These are phyloP conservation scores for Setaria viridis DNA, from an alignment of 202 grass and related monocot genomes.

Conservation along the genomic window DNA sequence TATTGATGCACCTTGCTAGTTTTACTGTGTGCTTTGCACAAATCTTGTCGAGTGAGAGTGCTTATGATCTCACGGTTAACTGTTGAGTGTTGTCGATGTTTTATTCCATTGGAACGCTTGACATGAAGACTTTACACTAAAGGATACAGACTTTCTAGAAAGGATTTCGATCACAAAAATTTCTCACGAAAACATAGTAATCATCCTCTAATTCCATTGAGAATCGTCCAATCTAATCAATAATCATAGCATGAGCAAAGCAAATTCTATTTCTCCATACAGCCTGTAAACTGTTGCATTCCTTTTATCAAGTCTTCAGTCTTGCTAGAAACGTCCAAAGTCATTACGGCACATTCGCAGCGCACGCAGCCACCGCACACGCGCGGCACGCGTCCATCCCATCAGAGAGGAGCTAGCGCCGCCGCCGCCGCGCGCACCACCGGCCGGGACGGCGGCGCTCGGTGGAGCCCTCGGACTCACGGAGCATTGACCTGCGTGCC, in stretches of 20 bases:
- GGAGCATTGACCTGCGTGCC: conserved; percentile 7
- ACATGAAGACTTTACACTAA: not conserved
- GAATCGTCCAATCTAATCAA: not conserved
- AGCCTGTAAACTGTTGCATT: not conserved
- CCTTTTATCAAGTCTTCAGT: not conserved
- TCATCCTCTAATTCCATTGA: not conserved
- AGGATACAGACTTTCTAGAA: not conserved
- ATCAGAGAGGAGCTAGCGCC: not conserved
- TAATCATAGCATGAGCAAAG: not conserved
- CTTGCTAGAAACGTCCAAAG: not conserved
- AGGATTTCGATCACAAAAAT: not conserved
- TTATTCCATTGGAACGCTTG: not conserved
- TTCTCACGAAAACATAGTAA: not conserved
- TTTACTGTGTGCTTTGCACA: not conserved
- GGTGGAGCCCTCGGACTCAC: not conserved
- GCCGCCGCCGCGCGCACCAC: conserved; percentile 4
- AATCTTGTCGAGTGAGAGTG: not conserved
- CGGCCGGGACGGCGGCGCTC: not conserved
- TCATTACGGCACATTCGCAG: not conserved
- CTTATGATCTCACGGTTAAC: not conserved
- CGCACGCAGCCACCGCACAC: not conserved
- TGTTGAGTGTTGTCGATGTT: not conserved
- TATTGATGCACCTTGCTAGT: not conserved
- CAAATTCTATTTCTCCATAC: not conserved
- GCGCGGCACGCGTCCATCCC: not conserved